Conservation (phyloP, 495 filamentous ascomycete species). For the Talaromyces proteolyticus region DNA sequence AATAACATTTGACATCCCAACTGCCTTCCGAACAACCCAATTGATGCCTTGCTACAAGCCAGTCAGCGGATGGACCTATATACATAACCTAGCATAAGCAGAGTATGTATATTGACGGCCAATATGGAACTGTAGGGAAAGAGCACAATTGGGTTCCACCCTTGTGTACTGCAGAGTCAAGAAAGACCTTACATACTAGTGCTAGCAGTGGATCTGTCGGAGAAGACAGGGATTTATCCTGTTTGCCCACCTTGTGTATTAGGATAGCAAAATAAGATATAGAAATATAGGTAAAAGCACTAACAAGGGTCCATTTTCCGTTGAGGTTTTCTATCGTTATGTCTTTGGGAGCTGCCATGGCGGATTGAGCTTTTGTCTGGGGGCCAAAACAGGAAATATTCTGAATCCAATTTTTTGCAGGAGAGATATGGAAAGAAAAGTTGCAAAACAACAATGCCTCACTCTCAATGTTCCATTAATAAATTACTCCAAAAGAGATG, state of each 20-base stretch:
- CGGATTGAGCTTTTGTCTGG: neutral
- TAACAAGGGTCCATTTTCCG: constrained; percentile 56
- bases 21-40: constrained; percentile 75
- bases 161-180: neutral
- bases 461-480: neutral
- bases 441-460: neutral
- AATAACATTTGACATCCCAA: constrained; percentile 65
- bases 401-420: neutral
- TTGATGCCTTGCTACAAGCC: constrained; percentile 62
- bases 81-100: neutral
- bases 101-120: neutral
- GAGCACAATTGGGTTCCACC: neutral
- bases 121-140: neutral
- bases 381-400: neutral
- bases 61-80: neutral
- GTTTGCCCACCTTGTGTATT: constrained; percentile 3
- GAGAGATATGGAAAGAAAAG: neutral
- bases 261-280: neutral
- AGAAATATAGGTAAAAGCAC: neutral
- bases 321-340: constrained; percentile 66
- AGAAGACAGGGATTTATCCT: constrained; percentile 79
- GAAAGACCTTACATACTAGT: constrained; percentile 46
- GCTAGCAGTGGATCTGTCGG: constrained; percentile 63
- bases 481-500: neutral
- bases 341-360: constrained; percentile 75